Evolutionary conservation across 2,329 filamentous ascomycete species (phyloP).

Genomic region (Talaromyces rugulosus): DNA sequence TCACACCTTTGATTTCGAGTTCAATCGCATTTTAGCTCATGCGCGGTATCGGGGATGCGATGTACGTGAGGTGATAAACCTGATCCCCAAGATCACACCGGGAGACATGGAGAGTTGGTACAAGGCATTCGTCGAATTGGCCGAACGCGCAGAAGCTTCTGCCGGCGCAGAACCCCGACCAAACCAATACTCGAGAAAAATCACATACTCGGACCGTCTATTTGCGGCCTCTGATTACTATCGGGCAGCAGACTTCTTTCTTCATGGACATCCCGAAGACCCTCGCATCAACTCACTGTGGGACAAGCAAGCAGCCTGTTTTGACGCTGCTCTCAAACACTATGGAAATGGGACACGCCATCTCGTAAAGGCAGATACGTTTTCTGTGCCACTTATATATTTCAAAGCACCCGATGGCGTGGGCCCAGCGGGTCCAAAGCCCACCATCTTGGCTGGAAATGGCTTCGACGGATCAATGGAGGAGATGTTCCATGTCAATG

Average conservation of each 20-base stretch:
- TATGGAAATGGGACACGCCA: conserved; percentile 1
- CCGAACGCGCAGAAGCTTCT: neutral
- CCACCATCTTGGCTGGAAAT: conserved; percentile 31
- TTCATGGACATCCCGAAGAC: conserved; percentile 39
- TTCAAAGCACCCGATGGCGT: conserved; percentile 31
- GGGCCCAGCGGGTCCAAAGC: conserved; percentile 27
- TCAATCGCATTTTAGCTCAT: conserved; percentile 35
- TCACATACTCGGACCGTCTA: conserved; percentile 22
- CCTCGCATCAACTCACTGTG: conserved; percentile 29
- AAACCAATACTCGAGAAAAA: conserved; percentile 14
- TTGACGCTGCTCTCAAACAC: conserved; percentile 1
- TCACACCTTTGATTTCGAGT: conserved; percentile 40
- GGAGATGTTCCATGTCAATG: conserved; percentile 41
- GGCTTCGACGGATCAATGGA: conserved; percentile 34
- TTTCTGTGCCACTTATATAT: conserved; percentile 34
- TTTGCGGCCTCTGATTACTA: conserved; percentile 38
- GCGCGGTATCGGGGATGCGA: conserved; percentile 34
- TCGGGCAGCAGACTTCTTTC: conserved; percentile 26
- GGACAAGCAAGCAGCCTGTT: conserved; percentile 1
- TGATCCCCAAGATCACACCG: conserved; percentile 32
- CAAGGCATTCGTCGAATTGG: conserved; percentile 26
- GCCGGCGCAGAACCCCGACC: conserved; percentile 21
- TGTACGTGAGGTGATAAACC: conserved; percentile 36
- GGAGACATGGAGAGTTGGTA: conserved; percentile 39
- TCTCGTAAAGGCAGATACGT: conserved; percentile 21